These are phyloP conservation scores for Zygoascus bituminiphila DNA, from an alignment of 805 yeast species.

Conservation along the genomic window DNA sequence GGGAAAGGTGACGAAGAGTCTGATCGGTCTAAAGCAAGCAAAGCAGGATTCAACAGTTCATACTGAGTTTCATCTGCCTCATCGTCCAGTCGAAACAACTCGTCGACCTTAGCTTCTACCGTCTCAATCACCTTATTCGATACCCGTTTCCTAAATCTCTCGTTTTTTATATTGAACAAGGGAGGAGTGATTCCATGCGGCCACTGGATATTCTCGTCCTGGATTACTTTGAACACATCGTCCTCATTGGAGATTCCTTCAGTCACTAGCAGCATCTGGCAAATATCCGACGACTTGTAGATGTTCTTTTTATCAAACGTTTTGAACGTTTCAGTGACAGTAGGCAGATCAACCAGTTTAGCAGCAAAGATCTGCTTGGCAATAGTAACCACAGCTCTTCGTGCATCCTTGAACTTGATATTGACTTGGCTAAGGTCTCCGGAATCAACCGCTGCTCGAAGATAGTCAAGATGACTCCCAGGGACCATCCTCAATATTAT, in stretches of 20 bases:
- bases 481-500: constrained; percentile 62
- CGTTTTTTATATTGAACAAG: constrained; percentile 55
- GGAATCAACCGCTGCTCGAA: constrained; percentile 64
- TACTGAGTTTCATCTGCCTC: constrained; percentile 75
- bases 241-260: constrained; percentile 44
- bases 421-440: constrained; percentile 58
- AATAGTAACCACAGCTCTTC: constrained; percentile 70
- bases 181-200: constrained; percentile 86
- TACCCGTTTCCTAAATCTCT: constrained; percentile 64
- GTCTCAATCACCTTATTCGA: constrained; percentile 65
- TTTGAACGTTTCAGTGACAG: constrained; percentile 78
- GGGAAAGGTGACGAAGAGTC: constrained; percentile 27
- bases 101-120: constrained; percentile 72
- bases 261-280: constrained; percentile 76
- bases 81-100: constrained; percentile 63
- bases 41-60: constrained; percentile 49
- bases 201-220: constrained; percentile 27
- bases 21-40: constrained; percentile 14
- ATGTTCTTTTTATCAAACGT: constrained; percentile 84
- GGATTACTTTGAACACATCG: constrained; percentile 24
- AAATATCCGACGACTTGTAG: constrained; percentile 75
- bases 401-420: constrained; percentile 75
- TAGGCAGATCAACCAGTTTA: constrained; percentile 80
- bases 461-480: constrained; percentile 60
- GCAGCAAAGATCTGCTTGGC: constrained; percentile 69